Evolutionary conservation across 371 early-diverging fungal species (phyloP).

Genomic region (Dichotomocladium elegans): DNA sequence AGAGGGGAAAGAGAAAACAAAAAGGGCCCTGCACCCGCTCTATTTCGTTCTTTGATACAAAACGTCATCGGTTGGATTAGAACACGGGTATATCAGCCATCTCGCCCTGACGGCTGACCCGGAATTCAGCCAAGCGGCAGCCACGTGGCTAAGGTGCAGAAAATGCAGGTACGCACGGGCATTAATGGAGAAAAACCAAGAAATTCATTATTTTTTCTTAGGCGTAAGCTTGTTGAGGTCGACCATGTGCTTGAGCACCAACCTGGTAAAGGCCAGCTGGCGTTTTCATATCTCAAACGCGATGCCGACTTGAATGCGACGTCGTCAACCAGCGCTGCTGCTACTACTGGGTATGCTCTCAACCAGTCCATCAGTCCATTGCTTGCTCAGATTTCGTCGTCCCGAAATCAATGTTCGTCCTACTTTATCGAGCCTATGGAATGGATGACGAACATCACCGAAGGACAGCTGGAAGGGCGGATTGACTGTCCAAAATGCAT

Average conservation of each 20-base stretch:
- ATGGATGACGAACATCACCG: conserved; percentile 68
- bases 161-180: conserved; percentile 32
- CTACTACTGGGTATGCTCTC: background rate
- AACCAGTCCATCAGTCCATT: conserved; percentile 38
- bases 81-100: conserved; percentile 43
- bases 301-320: conserved; percentile 39
- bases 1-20: too few species aligned
- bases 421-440: conserved; percentile 86
- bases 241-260: conserved; percentile 71
- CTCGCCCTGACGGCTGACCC: conserved; percentile 51
- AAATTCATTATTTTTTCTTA: background rate
- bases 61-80: conserved; percentile 11
- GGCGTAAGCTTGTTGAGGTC: conserved; percentile 53
- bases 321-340: conserved; percentile 9
- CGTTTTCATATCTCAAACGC: conserved; percentile 72
- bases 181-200: background rate
- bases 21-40: too few species aligned
- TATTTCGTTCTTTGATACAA: conserved; percentile 4
- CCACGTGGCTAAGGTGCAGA: conserved; percentile 36
- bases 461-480: conserved; percentile 66
- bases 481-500: conserved; percentile 83
- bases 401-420: conserved; percentile 59
- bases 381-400: conserved; percentile 31
- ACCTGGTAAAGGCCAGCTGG: conserved; percentile 66
- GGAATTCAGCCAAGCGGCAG: conserved; percentile 16